Conservation (phyloP, 169 alveolate genomes). For the Nephromyces sp. region DNA sequence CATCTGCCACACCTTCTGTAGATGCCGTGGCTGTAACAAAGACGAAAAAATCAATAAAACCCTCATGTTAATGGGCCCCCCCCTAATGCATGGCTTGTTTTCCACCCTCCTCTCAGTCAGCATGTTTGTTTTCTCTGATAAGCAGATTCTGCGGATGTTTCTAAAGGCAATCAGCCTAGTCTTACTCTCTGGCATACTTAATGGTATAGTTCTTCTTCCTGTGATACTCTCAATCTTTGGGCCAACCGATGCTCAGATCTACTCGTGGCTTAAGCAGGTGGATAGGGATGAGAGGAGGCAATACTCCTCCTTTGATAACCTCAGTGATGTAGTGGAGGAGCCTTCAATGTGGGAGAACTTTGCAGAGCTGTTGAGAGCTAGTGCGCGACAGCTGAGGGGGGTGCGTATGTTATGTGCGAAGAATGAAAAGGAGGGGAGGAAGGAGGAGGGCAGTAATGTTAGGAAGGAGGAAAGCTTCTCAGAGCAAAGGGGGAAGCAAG, state of each 20-base stretch:
- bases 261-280: not conserved
- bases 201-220: constrained; percentile 37
- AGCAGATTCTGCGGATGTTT: constrained; percentile 54
- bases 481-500: no score
- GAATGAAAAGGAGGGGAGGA: no score
- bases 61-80: constrained; percentile 59
- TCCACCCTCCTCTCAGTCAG: constrained; percentile 62
- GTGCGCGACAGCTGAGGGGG: no score
- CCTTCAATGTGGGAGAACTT: no score
- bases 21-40: no score
- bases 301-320: not conserved
- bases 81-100: constrained; percentile 65
- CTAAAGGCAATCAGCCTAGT: constrained; percentile 62
- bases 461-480: no score
- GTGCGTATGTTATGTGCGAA: no score
- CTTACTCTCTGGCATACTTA: constrained; percentile 22
- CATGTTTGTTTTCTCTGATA: constrained; percentile 50
- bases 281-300: not conserved
- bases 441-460: no score
- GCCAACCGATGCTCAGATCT: constrained; percentile 14
- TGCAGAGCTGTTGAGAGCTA: no score
- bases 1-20: no score
- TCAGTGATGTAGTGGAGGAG: not conserved
- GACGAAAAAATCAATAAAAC: constrained; percentile 62
- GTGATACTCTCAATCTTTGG: constrained; percentile 37